These are phyloP conservation scores for Coniosporium apollinis DNA, from an alignment of 495 filamentous ascomycete species.

Conservation along the genomic window DNA sequence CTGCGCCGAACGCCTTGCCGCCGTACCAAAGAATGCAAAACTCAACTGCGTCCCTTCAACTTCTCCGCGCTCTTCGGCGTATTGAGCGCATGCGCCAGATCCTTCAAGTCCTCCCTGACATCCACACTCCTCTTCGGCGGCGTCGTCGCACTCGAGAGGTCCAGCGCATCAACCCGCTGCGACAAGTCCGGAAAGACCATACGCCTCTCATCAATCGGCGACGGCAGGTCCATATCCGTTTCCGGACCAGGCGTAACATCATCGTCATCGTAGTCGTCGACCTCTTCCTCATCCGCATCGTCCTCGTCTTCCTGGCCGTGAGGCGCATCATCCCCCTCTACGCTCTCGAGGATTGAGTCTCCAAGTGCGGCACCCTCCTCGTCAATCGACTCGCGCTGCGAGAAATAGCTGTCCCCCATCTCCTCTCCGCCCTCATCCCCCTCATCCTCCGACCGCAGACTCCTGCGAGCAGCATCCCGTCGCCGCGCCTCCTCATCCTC, in stretches of 20 bases:
- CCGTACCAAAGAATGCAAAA: too few species aligned
- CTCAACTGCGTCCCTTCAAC: too few species aligned
- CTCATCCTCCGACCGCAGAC: constrained; percentile 27
- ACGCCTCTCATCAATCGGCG: too few species aligned
- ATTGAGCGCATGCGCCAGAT: constrained; percentile 1
- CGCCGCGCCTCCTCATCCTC: constrained; percentile 20
- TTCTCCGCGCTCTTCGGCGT: constrained; percentile 17
- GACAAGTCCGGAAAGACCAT: too few species aligned
- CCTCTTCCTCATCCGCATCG: constrained; percentile 13
- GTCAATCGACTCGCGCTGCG: constrained; percentile 14
- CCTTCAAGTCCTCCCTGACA: neutral
- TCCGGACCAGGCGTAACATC: constrained; percentile 11
- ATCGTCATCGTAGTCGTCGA: constrained; percentile 17
- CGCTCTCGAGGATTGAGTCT: constrained; percentile 17
- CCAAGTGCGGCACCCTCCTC: constrained; percentile 14
- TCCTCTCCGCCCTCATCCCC: constrained; percentile 25
- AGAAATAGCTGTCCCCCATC: constrained; percentile 19
- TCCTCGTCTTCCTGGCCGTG: constrained; percentile 16
- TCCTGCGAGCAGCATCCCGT: constrained; percentile 28
- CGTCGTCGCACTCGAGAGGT: constrained; percentile 22
- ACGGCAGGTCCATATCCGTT: constrained; percentile 18
- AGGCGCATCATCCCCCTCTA: constrained; percentile 15
- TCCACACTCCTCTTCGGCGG: constrained; percentile 15
- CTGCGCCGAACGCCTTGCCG: too few species aligned
- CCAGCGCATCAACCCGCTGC: neutral